Percentiles rank a stretch among this genome's conserved stretches.
Evolutionary conservation across 371 early-diverging fungal genomes (phyloP).

Genomic region (Fennellomyces sp.): DNA sequence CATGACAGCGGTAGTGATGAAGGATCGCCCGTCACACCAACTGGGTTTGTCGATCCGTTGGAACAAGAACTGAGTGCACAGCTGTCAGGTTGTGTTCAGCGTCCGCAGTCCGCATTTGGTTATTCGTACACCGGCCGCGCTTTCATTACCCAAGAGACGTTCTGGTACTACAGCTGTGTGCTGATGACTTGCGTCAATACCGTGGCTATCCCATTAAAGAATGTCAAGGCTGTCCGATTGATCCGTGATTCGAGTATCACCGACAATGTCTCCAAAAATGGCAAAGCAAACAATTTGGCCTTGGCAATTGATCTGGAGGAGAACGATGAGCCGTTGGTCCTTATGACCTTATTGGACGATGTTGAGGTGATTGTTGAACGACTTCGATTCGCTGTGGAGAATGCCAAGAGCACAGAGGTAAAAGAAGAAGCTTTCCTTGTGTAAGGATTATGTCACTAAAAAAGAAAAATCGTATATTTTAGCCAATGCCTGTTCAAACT

Average conservation of each 20-base stretch:
- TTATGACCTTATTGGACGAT: slow-evolving; percentile 43
- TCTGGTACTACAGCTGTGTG: slow-evolving; percentile 54
- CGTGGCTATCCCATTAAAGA: slow-evolving; percentile 40
- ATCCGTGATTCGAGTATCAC: slow-evolving; percentile 35
- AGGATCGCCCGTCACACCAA: slow-evolving; percentile 10
- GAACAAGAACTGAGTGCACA: slow-evolving; percentile 44
- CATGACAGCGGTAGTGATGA: not conserved
- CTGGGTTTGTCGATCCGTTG: slow-evolving; percentile 23
- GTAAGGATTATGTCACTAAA: not conserved
- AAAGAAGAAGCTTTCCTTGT: not conserved
- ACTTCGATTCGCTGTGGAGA: slow-evolving; percentile 41
- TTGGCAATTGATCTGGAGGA: slow-evolving; percentile 37
- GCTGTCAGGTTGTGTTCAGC: slow-evolving; percentile 22
- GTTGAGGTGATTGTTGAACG: slow-evolving; percentile 42
- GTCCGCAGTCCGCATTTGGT: slow-evolving; percentile 35
- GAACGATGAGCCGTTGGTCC: slow-evolving; percentile 29
- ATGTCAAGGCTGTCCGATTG: slow-evolving; percentile 38
- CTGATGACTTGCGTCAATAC: slow-evolving; percentile 48
- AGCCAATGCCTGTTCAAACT: slow-evolving; percentile 41
- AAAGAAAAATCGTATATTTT: not conserved
- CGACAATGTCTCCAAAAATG: slow-evolving; percentile 20
- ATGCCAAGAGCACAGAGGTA: slow-evolving; percentile 37
- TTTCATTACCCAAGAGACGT: slow-evolving; percentile 47
- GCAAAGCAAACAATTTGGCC: slow-evolving; percentile 33
- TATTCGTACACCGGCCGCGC: slow-evolving; percentile 47